These are phyloP conservation scores for Chalciporus chontae DNA, from an alignment of 768 basidiomycete genomes.

Conservation along the genomic window DNA sequence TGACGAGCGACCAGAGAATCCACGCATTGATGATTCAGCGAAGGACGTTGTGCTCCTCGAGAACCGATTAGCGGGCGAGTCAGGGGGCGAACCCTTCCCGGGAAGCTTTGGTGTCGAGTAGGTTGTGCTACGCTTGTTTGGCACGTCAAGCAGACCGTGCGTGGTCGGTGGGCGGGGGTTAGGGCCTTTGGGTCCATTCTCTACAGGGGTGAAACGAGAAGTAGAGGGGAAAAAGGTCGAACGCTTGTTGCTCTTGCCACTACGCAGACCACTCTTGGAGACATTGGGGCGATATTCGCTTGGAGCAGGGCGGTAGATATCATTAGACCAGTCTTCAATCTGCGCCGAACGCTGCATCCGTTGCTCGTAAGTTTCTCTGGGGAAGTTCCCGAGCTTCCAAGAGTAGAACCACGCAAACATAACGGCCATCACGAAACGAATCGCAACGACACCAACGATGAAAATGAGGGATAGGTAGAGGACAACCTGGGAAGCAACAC, in stretches of 20 bases:
- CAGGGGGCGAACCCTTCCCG: constrained; percentile 65
- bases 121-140: constrained; percentile 58
- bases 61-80: constrained; percentile 63
- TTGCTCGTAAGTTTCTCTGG: constrained; percentile 87
- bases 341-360: constrained; percentile 84
- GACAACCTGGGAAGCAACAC: constrained; percentile 92
- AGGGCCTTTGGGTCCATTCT: constrained; percentile 50
- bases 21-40: constrained; percentile 37
- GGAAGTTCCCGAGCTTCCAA: constrained; percentile 93
- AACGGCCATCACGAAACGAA: constrained; percentile 95
- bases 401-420: constrained; percentile 98
- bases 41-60: constrained; percentile 85
- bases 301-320: constrained; percentile 93
- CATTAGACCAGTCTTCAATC: constrained; percentile 95
- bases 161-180: constrained; percentile 57
- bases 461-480: constrained; percentile 94
- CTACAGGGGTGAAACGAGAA: constrained; percentile 75
- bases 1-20: constrained; percentile 38
- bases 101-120: constrained; percentile 39
- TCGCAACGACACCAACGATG: constrained; percentile 94
- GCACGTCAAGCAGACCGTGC: constrained; percentile 63
- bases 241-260: constrained; percentile 51
- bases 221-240: constrained; percentile 60
- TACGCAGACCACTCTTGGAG: constrained; percentile 58
- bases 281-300: constrained; percentile 89